Percentiles rank a stretch among this genome's conserved stretches.
phyloP scores from a whole-genome alignment of 2,329 filamentous ascomycete species.

The Pestalotiopsis sp. region DNA sequence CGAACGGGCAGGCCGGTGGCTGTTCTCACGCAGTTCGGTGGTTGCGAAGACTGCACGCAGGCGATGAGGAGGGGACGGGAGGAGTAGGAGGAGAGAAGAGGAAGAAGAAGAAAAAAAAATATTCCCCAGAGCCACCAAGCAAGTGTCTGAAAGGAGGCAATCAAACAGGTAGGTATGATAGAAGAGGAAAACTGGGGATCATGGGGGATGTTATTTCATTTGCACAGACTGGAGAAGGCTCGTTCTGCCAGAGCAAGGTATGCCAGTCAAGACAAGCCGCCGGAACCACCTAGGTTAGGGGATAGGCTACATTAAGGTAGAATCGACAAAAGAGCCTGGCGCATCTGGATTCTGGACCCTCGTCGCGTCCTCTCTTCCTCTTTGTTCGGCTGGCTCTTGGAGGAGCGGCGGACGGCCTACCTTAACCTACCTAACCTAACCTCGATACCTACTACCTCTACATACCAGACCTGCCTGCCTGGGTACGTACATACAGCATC shows the following conservation, averaged over 20 bases:
- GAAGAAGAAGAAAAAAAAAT: background rate
- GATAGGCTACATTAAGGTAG: background rate
- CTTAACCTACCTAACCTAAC: background rate
- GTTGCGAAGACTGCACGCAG: background rate
- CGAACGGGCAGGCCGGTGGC: background rate
- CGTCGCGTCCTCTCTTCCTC: background rate
- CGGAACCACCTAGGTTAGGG: background rate
- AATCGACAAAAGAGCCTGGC: background rate
- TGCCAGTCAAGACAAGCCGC: slow-evolving; percentile 1
- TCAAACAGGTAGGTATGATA: slow-evolving; percentile 1
- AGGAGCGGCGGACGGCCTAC: background rate
- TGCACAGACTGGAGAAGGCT: background rate
- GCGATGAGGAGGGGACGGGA: background rate
- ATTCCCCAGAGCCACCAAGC: background rate
- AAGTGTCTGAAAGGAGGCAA: slow-evolving; percentile 1
- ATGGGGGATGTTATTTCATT: slow-evolving; percentile 22
- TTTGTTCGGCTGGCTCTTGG: background rate
- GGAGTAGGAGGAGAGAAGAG: background rate
- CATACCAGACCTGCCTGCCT: background rate
- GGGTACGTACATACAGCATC: background rate
- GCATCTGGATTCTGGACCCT: slow-evolving; percentile 8
- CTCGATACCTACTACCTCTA: background rate
- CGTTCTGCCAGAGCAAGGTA: slow-evolving; percentile 4
- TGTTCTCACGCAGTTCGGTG: background rate
- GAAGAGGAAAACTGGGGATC: slow-evolving; percentile 13